These are phyloP conservation scores for Arthrobotrys musiformis DNA, from an alignment of 2,329 filamentous ascomycete species.

Conservation along the genomic window DNA sequence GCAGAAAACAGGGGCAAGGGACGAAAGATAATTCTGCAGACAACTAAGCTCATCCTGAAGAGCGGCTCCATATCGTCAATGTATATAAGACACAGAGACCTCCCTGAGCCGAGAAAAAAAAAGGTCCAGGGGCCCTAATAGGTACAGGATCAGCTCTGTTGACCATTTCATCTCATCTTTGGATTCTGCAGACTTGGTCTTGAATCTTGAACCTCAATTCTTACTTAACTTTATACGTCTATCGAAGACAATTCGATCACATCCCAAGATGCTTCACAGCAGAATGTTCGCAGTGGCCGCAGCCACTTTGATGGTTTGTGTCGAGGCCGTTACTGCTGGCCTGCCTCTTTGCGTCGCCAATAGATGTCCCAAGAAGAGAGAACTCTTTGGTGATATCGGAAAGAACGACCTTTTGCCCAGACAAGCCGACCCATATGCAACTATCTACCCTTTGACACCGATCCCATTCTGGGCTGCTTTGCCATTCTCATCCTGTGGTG, in stretches of 20 bases:
- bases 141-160: constrained; percentile 53
- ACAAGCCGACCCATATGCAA: constrained; percentile 49
- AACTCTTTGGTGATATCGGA: constrained; percentile 41
- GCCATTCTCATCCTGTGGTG: constrained; percentile 43
- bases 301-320: constrained; percentile 17
- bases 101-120: constrained; percentile 46
- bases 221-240: constrained; percentile 21
- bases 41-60: constrained; percentile 28
- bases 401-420: constrained; percentile 36
- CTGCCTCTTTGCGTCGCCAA: constrained; percentile 51
- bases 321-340: constrained; percentile 33
- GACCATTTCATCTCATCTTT: constrained; percentile 53
- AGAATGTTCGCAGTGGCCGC: constrained; percentile 20
- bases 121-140: constrained; percentile 44
- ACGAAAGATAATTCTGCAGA: constrained; percentile 49
- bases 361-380: constrained; percentile 53
- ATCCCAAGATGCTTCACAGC: constrained; percentile 32
- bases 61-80: constrained; percentile 42
- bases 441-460: constrained; percentile 48
- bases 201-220: constrained; percentile 17
- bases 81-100: constrained; percentile 53
- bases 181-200: constrained; percentile 39
- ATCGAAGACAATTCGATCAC: not conserved
- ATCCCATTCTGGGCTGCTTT: constrained; percentile 49
- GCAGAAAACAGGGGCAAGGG: constrained; percentile 53